These are phyloP conservation scores for Cordyceps fumosorosea DNA, from an alignment of 2,329 filamentous ascomycete genomes.

Conservation along the genomic window DNA sequence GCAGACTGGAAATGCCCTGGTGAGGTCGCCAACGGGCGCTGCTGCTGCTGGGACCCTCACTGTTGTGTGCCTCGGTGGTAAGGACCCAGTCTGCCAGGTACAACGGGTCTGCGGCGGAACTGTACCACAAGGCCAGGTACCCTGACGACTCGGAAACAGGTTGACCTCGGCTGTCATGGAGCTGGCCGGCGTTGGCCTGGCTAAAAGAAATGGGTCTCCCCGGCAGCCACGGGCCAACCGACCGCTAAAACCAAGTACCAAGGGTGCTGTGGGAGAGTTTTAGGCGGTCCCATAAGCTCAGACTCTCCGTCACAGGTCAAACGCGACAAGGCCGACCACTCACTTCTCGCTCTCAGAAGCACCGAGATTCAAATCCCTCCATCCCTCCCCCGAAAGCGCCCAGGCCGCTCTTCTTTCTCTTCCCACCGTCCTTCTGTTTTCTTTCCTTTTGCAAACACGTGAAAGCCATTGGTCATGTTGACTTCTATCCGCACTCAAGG, in stretches of 20 bases:
- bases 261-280: too few species aligned
- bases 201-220: conserved; percentile 2
- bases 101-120: neutral
- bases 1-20: neutral
- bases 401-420: neutral
- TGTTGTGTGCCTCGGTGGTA: neutral
- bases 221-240: neutral
- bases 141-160: neutral
- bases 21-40: too few species aligned
- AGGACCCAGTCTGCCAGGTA: neutral
- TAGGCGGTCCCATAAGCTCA: neutral
- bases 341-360: neutral
- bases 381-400: neutral
- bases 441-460: conserved; percentile 9
- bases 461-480: conserved; percentile 27
- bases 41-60: neutral
- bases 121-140: neutral
- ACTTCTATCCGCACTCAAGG: conserved; percentile 26
- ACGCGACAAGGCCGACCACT: too few species aligned
- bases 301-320: conserved; percentile 11
- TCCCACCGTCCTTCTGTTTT: neutral
- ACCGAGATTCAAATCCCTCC: conserved; percentile 7
- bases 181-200: neutral
- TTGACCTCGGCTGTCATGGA: conserved; percentile 13
- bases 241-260: neutral